Conservation (phyloP, 2,329 filamentous ascomycete genomes). For the Diaporthe australafricana region DNA sequence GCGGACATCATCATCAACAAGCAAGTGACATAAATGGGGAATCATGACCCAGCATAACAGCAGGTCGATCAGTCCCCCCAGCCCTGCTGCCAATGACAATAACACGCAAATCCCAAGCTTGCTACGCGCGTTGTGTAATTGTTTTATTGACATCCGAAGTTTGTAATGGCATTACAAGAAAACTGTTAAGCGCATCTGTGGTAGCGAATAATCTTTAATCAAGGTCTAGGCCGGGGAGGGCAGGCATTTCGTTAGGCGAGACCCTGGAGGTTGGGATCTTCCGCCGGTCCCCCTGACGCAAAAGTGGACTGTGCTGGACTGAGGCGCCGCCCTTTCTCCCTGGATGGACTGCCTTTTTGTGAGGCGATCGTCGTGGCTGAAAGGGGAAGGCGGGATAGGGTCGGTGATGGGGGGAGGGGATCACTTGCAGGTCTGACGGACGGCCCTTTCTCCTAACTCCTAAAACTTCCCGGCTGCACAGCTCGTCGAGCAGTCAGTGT, state of each 20-base stretch:
- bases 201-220: constrained; percentile 17
- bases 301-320: not conserved
- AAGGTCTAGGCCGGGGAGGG: not conserved
- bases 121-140: too few species aligned
- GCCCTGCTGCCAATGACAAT: too few species aligned
- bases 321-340: not conserved
- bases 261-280: constrained; percentile 25
- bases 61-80: too few species aligned
- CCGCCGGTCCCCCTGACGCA: constrained; percentile 20
- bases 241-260: not conserved
- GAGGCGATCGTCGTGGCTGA: constrained; percentile 8
- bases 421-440: not conserved
- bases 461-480: constrained; percentile 17
- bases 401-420: not conserved
- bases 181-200: too few species aligned
- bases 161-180: too few species aligned
- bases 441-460: not conserved
- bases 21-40: too few species aligned
- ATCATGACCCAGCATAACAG: too few species aligned
- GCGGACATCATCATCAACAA: too few species aligned
- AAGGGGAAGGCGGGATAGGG: not conserved
- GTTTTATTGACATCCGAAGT: too few species aligned
- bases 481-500: constrained; percentile 6
- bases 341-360: not conserved
- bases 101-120: too few species aligned